Percentiles rank a stretch among this genome's conserved stretches.
Conservation (phyloP, 805 yeast genomes). For the Teunomyces gatunensis region DNA sequence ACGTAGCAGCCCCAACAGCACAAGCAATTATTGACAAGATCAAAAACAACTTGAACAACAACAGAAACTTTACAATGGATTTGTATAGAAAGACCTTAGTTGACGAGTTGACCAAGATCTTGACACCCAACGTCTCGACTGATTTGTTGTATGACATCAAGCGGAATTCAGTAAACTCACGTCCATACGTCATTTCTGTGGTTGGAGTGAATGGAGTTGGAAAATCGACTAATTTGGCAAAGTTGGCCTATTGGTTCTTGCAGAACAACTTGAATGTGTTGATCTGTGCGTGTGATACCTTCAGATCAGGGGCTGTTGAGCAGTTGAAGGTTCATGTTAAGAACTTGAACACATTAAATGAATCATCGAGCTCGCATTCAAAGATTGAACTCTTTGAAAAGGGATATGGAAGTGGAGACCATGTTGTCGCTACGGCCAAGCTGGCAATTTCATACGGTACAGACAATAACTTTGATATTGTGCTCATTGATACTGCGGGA, state of each 20-base stretch:
- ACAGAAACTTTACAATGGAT: conserved; percentile 69
- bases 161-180: conserved; percentile 28
- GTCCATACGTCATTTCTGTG: conserved; percentile 92
- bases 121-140: conserved; percentile 90
- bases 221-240: conserved; percentile 91
- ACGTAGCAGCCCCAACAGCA: conserved; percentile 90
- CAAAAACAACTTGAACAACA: conserved; percentile 61
- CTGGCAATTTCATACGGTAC: conserved; percentile 83
- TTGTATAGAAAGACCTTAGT: conserved; percentile 60
- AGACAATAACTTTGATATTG: conserved; percentile 72
- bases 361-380: conserved; percentile 34
- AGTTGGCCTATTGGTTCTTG: conserved; percentile 90
- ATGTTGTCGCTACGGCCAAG: conserved; percentile 88
- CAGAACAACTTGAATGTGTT: conserved; percentile 85
- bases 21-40: conserved; percentile 67
- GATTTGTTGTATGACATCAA: conserved; percentile 83
- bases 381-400: conserved; percentile 82
- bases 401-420: conserved; percentile 95
- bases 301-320: conserved; percentile 98
- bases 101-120: conserved; percentile 69
- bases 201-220: conserved; percentile 99
- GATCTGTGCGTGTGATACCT: conserved; percentile 96
- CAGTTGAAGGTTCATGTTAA: conserved; percentile 92
- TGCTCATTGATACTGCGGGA: conserved; percentile 95
- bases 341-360: conserved; percentile 69